Base-by-base conservation (phyloP, 140 eudicot genomes). In the Flaveria floridana region DNA sequence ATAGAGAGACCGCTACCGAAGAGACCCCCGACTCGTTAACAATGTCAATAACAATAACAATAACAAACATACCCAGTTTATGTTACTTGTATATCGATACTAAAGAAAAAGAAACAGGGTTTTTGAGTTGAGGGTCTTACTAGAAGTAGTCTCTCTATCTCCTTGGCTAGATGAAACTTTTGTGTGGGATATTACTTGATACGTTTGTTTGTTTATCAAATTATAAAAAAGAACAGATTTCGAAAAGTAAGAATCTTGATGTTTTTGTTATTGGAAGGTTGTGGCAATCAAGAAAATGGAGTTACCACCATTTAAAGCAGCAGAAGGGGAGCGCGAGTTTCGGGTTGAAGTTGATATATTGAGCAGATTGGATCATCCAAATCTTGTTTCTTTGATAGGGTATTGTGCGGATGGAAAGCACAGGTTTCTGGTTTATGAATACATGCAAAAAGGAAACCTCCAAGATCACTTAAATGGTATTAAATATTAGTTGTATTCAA, bases 271-370 rank as follows among this genome's bases (percentile, higher is more conserved):
- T 51, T 71, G 58, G 68, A 82, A 94, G 99, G 81, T 94, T 78
- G 99, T 94, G 37, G 99, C 97, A 59, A 91, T 94, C 86, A 94
- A 94, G 92, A 94, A 94, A 85, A 94, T 94, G 99, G 99, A 88
- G 79, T 76, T 88, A 81, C 99, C 99, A 15, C 85, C 92, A 14
- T 85, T 81, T 39, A 94, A 84, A 80, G 89, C 82, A 74, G 95
- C 99, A 72, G 99, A 90, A 81, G 99, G 99, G 65, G 99, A 94
- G 81, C 86, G 97, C 0, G 99, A 94, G 73, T 94, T 94, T 67
- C 91, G 99, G 3, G 99, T 94, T 56, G 99, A 94, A 82, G 99
- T 94, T 41, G 99, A 94, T 85, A 94, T 94, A 14, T 81, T 94
- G 83, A 94, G 99, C 92, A 91, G 99, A 86, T 34, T 94, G 85